phyloP scores from a whole-genome alignment of 768 basidiomycete genomes.

The Rhizopogon rudus region DNA sequence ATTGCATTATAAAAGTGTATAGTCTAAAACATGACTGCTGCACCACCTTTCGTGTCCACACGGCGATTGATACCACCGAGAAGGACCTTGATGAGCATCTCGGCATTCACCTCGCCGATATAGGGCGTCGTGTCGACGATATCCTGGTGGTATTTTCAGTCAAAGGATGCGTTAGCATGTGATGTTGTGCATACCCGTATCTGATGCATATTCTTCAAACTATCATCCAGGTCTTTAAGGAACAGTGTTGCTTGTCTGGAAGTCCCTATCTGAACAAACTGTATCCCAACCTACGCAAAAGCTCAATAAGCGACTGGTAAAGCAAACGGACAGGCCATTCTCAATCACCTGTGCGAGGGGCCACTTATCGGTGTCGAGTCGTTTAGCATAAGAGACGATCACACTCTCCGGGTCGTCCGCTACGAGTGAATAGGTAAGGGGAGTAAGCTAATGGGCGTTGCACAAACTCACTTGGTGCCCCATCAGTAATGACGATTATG shows the following conservation, averaged over 20 bases:
- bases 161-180: not conserved
- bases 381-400: slow-evolving; percentile 41
- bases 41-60: slow-evolving; percentile 32
- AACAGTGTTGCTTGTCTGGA: slow-evolving; percentile 34
- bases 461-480: slow-evolving; percentile 44
- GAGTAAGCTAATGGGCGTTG: not conserved
- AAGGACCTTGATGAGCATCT: slow-evolving; percentile 55
- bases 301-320: not conserved
- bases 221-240: slow-evolving; percentile 54
- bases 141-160: slow-evolving; percentile 34
- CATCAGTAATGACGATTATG: slow-evolving; percentile 59
- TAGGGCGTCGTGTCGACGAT: slow-evolving; percentile 70
- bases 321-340: not conserved
- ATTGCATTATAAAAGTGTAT: not conserved
- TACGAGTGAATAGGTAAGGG: slow-evolving; percentile 12
- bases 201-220: slow-evolving; percentile 34
- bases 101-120: slow-evolving; percentile 36
- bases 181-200: slow-evolving; percentile 35
- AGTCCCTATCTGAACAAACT: slow-evolving; percentile 70
- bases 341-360: slow-evolving; percentile 46
- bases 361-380: slow-evolving; percentile 47
- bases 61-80: slow-evolving; percentile 63
- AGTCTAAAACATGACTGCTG: slow-evolving; percentile 15
- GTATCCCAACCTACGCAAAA: slow-evolving; percentile 50
- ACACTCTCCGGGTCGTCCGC: slow-evolving; percentile 48